Base-by-base conservation (phyloP, 768 basidiomycete species). In the Mycena kentingensis region DNA sequence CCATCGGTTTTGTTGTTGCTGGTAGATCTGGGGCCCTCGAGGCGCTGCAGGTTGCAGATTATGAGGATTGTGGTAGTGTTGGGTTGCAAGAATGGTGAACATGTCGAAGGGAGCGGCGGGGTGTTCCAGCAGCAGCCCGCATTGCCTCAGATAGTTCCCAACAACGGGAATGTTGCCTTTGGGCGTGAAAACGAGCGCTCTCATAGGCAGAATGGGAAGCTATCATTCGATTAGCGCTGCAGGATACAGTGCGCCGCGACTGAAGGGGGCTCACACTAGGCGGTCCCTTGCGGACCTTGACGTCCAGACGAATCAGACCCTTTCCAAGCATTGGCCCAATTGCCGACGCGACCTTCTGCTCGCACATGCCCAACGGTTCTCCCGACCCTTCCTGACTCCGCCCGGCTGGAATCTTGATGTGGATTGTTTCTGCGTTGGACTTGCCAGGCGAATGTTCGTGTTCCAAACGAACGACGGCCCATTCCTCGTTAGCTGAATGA, bases 161-260 rank as follows among this genome's bases (percentile, higher is more conserved):
- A 99, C 88, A 49, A 88, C 84, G 27, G 78, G 73, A 57, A 98
- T 88, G 70, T 98, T 94, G 27, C 92, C 90, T 67, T 96, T 97
- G 4, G 93, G 92, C 5, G 96, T 96, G 70, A 90, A 96, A 26
- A 98, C 84, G 32, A 97, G 82, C 69, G 97, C 80, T 64, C 88
- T 87, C 16, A 98, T 77, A 19, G 86, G 83, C 38, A 96, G 76
- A 49, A 93, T 90, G 42, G 90, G 88, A 46, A 89, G 77, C 91
- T 95, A 68, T 10, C 54, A 46, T 46, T 36, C 61, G 32, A 55
- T 56, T 63, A 51, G 27, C 46, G 48, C 60, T 49, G 60, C 48
- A 44, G 13, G 16, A 44, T 49, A 60, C 34, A 61, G 28, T 39
- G 42, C 60, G 15, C 58, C 58, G 51, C 55, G 47, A 48, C 55